Evolutionary conservation across 1,284 basidiomycete genomes (phyloP).

Genomic region (Pseudozyma hubeiensis): DNA sequence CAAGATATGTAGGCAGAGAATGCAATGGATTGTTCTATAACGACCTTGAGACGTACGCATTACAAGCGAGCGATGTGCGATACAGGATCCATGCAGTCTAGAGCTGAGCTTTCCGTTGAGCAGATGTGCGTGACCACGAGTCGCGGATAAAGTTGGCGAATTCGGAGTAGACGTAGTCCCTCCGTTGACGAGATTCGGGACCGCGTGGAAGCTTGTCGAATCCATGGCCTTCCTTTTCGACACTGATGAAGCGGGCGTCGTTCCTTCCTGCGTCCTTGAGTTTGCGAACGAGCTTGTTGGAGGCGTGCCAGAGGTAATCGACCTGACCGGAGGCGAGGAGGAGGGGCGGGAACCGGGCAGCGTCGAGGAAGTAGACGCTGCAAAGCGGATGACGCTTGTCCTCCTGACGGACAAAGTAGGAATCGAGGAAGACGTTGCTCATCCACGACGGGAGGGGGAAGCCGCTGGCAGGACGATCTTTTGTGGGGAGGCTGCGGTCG

Average conservation of each 20-base stretch:
- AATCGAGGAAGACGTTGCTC: conserved; percentile 43
- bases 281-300: conserved; percentile 44
- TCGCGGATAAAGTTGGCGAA: conserved; percentile 63
- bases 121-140: conserved; percentile 8
- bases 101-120: conserved; percentile 13
- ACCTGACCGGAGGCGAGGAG: conserved; percentile 50
- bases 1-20: neutral
- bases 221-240: conserved; percentile 58
- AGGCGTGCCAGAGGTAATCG: conserved; percentile 56
- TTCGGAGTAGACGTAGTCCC: conserved; percentile 34
- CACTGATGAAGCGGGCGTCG: conserved; percentile 43
- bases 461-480: conserved; percentile 38
- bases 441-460: conserved; percentile 46
- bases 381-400: conserved; percentile 43
- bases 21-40: too few relatives aligned
- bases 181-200: conserved; percentile 36
- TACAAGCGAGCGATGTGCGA: too few relatives aligned
- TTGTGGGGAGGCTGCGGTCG: conserved; percentile 15
- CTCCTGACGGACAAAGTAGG: conserved; percentile 47
- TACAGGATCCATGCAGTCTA: neutral
- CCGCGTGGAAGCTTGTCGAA: conserved; percentile 58
- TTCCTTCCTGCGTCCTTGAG: conserved; percentile 37
- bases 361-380: conserved; percentile 37
- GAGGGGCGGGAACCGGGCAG: conserved; percentile 43
- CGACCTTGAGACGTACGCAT: too few relatives aligned